Evolutionary conservation across 805 yeast genomes (phyloP).

Genomic region (Candida ascalaphidarum): DNA sequence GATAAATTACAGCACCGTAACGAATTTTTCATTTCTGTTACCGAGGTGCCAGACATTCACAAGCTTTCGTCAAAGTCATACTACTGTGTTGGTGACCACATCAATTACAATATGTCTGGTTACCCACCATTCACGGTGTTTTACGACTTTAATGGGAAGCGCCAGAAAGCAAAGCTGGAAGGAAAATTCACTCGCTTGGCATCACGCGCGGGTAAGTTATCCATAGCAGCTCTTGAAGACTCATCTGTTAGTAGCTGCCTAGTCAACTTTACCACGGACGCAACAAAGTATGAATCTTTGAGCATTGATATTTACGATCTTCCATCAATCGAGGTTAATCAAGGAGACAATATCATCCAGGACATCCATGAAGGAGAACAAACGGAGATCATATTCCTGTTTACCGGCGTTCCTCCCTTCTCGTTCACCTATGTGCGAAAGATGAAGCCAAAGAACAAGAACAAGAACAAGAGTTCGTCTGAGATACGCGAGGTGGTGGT

Average conservation of each 20-base stretch:
- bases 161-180: conserved; percentile 48
- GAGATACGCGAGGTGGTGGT: conserved; percentile 20
- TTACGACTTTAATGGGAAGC: conserved; percentile 62
- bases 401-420: conserved; percentile 89
- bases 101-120: conserved; percentile 70
- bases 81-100: conserved; percentile 90
- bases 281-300: conserved; percentile 22
- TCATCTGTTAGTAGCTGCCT: conserved; percentile 63
- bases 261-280: conserved; percentile 42
- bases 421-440: conserved; percentile 76
- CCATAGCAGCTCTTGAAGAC: conserved; percentile 64
- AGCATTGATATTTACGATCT: conserved; percentile 34
- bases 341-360: conserved; percentile 66
- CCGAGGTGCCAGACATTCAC: conserved; percentile 68
- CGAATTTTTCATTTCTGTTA: conserved; percentile 48
- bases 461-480: conserved; percentile 10
- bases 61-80: conserved; percentile 21
- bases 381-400: conserved; percentile 75
- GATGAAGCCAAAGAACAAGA: conserved; percentile 22
- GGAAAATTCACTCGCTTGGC: conserved; percentile 57
- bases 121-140: conserved; percentile 69
- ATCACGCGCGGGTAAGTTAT: conserved; percentile 69
- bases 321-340: conserved; percentile 74
- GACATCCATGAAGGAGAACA: conserved; percentile 94
- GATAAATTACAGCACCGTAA: conserved; percentile 15